Evolutionary conservation across 2,329 filamentous ascomycete genomes (phyloP).

Genomic region (Blumeriella jaapii): DNA sequence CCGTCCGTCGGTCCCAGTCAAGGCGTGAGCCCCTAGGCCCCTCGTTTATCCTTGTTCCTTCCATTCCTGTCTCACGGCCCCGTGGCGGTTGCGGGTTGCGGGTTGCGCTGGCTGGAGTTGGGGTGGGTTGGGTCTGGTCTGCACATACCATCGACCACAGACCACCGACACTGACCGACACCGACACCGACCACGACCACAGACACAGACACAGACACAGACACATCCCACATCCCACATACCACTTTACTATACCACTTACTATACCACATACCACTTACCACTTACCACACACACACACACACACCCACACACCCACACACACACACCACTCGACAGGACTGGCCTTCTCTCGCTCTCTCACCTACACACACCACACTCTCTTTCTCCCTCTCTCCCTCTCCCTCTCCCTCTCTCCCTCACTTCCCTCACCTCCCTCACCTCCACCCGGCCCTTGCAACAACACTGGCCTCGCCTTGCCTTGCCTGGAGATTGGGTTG

Average conservation of each 20-base stretch:
- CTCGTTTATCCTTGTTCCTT: constrained; percentile 5
- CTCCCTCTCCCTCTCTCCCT: background rate
- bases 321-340: too few species aligned
- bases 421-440: background rate
- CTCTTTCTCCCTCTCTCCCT: too few species aligned
- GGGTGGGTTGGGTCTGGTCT: too few species aligned
- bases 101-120: too few species aligned
- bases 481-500: too few species aligned
- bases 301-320: background rate
- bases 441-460: background rate
- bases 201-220: too few species aligned
- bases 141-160: constrained; percentile 7
- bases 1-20: too few species aligned
- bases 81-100: background rate
- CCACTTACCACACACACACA: background rate
- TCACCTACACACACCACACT: background rate
- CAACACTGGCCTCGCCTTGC: background rate
- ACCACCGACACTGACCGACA: too few species aligned
- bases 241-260: background rate
- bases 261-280: background rate
- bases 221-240: too few species aligned
- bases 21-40: too few species aligned
- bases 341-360: too few species aligned
- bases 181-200: too few species aligned
- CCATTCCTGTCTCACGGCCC: constrained; percentile 6